Base-by-base conservation (phyloP, 495 filamentous ascomycete species). In the Chaetomium tenue region DNA sequence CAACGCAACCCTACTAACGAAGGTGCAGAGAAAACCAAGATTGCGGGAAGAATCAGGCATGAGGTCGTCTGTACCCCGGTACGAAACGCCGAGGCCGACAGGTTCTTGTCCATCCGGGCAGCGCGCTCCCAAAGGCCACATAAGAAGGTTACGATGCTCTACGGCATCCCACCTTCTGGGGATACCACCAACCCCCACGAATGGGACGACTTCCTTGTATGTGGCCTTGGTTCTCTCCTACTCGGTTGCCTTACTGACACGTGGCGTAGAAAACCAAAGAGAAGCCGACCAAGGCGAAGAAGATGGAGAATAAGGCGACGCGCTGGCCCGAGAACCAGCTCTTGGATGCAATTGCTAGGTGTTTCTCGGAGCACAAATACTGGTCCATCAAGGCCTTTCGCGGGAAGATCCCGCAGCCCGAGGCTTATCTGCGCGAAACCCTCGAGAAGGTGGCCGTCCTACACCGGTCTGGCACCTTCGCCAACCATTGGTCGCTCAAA, bases 321-420 rank as follows among this genome's bases (percentile, higher is more conserved):
- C 91, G 94, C 73, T 91, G 97, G 79, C 87, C 91, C 8, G 85
- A 89, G 72, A 89, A 90, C 79, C 88, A 92, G 72, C 86, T 98
- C 44, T 76, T 96, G 77, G 91, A 97, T 74, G 79, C 79, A 48
- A 87, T 98, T 63, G 92, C 91, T 79, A 74, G 79, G 18, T 89
- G 86, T 71, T 98, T 98, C 84, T 83, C 86, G 39, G 76, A 87
- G 58, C 96, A 89, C 80, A 85, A 84, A 59, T 97, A 92, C 76
- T 98, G 93, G 93, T 84, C 89, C 20, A 88, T 98, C 79, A 92
- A 89, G 69, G 84, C 85, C 0, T 84, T 98, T 67, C 89, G 90
- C 64, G 78, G 82, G 23, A 75, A 79, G 65, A 82, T 93, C 39
- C 79, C 84, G 57, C 94, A 98, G 78, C 94, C 94, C 0, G 94